phyloP scores from a whole-genome alignment of 352 stramenopile genomes.

The Globisporangium acanthophoron region DNA sequence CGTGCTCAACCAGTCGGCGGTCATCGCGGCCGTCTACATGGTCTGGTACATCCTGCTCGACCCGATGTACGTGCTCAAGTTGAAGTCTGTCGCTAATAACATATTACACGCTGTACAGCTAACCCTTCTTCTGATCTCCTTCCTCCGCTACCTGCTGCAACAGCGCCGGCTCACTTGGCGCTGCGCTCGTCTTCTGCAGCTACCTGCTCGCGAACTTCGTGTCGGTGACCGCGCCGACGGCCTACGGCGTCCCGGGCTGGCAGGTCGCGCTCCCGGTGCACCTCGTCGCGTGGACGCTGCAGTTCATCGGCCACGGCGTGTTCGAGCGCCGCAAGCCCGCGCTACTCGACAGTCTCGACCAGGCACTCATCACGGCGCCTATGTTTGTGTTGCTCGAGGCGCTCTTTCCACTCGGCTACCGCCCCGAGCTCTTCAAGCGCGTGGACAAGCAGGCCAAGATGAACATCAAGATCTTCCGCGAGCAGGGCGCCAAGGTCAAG shows the following conservation, averaged over 20 bases:
- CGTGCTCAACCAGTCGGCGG: constrained; percentile 51
- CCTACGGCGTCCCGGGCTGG: constrained; percentile 39
- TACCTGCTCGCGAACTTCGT: constrained; percentile 65
- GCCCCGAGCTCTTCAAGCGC: constrained; percentile 52
- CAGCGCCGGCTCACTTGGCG: constrained; percentile 46
- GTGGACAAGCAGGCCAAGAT: constrained; percentile 52
- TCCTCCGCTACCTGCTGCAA: not conserved
- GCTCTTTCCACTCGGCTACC: constrained; percentile 76
- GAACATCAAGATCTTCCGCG: constrained; percentile 59
- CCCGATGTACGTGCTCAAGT: constrained; percentile 22
- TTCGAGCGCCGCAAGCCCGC: constrained; percentile 82
- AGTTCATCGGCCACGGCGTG: constrained; percentile 86
- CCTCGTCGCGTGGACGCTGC: constrained; percentile 58
- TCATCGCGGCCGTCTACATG: constrained; percentile 61
- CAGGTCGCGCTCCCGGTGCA: constrained; percentile 53
- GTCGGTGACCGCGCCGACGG: constrained; percentile 23
- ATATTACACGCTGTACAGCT: not conserved
- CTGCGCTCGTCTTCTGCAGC: constrained; percentile 37
- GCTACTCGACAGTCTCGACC: constrained; percentile 81
- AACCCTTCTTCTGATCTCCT: not conserved
- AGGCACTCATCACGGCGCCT: constrained; percentile 71
- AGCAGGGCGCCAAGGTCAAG: constrained; percentile 9
- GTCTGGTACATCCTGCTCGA: constrained; percentile 76
- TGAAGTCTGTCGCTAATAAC: too few species aligned
- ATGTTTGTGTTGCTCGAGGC: constrained; percentile 86